Evolutionary conservation across 2,329 filamentous ascomycete species (phyloP).

Genomic region (Cyphellophora attinorum): DNA sequence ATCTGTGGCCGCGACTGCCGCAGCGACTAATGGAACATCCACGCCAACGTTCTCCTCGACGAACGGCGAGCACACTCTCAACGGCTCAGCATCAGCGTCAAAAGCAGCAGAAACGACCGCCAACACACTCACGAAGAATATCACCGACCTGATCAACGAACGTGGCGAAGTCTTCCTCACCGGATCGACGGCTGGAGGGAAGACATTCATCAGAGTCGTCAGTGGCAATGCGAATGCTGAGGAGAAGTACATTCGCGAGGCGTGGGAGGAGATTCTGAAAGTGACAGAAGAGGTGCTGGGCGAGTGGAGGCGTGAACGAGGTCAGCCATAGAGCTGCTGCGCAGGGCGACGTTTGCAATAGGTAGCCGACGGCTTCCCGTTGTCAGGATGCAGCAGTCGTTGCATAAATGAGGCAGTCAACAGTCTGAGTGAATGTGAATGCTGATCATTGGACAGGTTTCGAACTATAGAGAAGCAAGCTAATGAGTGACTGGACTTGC

Average conservation of each 20-base stretch:
- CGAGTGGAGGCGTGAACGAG: too few relatives aligned
- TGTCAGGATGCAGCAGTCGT: too few relatives aligned
- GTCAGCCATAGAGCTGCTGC: too few relatives aligned
- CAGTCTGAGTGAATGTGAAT: too few relatives aligned
- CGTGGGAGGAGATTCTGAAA: slow-evolving; percentile 65
- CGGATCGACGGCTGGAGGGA: slow-evolving; percentile 60
- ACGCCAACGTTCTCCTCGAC: too few relatives aligned
- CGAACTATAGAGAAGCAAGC: too few relatives aligned
- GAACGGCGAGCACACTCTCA: slow-evolving; percentile 11
- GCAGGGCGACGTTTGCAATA: too few relatives aligned
- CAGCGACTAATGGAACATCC: slow-evolving; percentile 19
- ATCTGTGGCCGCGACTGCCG: neutral
- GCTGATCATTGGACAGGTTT: too few relatives aligned
- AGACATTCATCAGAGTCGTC: slow-evolving; percentile 73
- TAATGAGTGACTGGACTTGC: too few relatives aligned
- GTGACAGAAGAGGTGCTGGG: slow-evolving; percentile 48
- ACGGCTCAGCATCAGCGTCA: slow-evolving; percentile 22
- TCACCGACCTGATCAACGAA: slow-evolving; percentile 67
- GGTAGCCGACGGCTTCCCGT: too few relatives aligned
- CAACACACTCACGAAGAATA: slow-evolving; percentile 60
- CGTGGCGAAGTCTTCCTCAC: slow-evolving; percentile 76
- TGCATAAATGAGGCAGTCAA: too few relatives aligned
- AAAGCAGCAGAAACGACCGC: slow-evolving; percentile 41
- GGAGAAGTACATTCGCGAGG: slow-evolving; percentile 59
- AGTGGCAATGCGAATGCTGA: slow-evolving; percentile 62